These are phyloP conservation scores for Aspergillus flavus DNA, from an alignment of 2,329 filamentous ascomycete genomes.

Conservation along the genomic window DNA sequence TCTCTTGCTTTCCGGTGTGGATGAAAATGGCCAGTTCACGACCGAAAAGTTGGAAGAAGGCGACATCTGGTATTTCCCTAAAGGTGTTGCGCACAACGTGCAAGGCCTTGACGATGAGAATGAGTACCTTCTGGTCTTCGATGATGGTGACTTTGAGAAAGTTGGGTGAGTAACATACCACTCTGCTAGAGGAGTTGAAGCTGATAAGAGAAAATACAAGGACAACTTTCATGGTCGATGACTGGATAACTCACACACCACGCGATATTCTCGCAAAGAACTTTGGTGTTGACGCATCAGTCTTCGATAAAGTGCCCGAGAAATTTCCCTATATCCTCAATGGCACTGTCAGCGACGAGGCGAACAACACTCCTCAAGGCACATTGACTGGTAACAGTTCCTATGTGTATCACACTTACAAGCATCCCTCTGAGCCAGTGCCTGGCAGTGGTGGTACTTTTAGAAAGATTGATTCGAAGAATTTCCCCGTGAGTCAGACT, in stretches of 20 bases:
- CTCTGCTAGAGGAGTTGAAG: background rate
- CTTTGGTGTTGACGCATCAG: conserved; percentile 63
- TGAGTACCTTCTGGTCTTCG: conserved; percentile 68
- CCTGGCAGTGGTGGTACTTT: conserved; percentile 60
- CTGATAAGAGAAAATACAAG: conserved; percentile 31
- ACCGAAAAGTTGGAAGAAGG: conserved; percentile 56
- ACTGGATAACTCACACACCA: conserved; percentile 67
- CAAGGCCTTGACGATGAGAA: conserved; percentile 66
- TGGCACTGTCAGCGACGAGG: conserved; percentile 51
- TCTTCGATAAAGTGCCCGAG: conserved; percentile 61
- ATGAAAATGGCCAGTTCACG: conserved; percentile 59
- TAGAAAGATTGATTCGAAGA: conserved; percentile 66
- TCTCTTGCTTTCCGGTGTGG: conserved; percentile 62
- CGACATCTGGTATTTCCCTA: conserved; percentile 71
- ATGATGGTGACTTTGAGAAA: conserved; percentile 68
- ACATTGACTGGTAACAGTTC: conserved; percentile 60
- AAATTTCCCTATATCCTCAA: conserved; percentile 66
- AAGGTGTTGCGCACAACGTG: conserved; percentile 65
- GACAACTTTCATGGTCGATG: conserved; percentile 72
- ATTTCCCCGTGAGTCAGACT: conserved; percentile 67
- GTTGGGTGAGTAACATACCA: conserved; percentile 49
- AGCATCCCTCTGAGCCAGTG: conserved; percentile 59
- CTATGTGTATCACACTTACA: conserved; percentile 62
- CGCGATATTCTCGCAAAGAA: conserved; percentile 66
- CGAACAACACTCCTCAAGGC: conserved; percentile 49